Conservation (phyloP, 1,139 yeast species). For the Lipomyces yarrowii region DNA sequence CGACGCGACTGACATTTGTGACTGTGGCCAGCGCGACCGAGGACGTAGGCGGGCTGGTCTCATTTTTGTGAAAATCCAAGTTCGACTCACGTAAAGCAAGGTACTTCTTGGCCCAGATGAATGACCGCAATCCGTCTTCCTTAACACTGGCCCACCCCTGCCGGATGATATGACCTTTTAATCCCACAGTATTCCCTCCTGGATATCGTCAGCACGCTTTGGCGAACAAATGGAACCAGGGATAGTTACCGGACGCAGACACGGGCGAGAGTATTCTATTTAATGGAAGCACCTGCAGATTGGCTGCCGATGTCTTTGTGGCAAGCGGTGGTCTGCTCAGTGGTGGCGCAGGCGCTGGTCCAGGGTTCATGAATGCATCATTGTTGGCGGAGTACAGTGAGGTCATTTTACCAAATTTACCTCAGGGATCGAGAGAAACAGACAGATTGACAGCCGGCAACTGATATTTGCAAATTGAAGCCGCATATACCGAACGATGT, state of each 20-base stretch:
- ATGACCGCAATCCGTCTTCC: conserved; percentile 76
- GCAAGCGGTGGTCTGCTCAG: conserved; percentile 18
- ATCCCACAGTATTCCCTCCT: background rate
- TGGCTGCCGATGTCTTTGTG: conserved; percentile 21
- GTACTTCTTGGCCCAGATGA: conserved; percentile 89
- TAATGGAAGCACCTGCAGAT: conserved; percentile 10
- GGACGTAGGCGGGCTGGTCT: conserved; percentile 38
- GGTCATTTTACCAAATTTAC: conserved; percentile 1
- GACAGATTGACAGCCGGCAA: background rate
- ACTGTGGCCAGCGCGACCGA: conserved; percentile 58
- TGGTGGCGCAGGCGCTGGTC: conserved; percentile 49
- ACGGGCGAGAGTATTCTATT: conserved; percentile 15
- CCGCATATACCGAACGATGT: background rate
- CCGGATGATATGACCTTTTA: conserved; percentile 33
- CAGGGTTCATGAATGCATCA: conserved; percentile 47
- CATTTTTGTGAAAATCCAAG: conserved; percentile 74
- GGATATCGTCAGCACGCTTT: background rate
- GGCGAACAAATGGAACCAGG: too few species aligned
- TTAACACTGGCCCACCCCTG: conserved; percentile 90
- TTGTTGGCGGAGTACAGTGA: conserved; percentile 34
- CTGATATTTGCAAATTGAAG: background rate
- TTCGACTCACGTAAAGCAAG: conserved; percentile 75
- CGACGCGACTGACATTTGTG: conserved; percentile 60
- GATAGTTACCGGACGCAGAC: conserved; percentile 1
- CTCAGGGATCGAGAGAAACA: background rate